Conservation (phyloP, 352 stramenopile genomes). For the Globisporangium alternatum region DNA sequence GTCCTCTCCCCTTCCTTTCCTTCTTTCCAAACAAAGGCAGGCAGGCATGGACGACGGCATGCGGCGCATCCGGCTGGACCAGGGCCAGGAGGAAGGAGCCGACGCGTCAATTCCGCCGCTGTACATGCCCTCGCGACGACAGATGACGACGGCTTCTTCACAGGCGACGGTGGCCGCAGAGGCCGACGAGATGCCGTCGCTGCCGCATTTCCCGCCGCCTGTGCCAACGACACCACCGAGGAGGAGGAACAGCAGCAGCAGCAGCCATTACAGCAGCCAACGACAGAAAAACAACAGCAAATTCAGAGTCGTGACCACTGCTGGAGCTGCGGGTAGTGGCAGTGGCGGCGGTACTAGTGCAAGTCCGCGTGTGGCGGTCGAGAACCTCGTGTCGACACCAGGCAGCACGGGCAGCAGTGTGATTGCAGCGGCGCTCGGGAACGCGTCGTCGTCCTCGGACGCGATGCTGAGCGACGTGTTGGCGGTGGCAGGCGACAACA, state of each 20-base stretch:
- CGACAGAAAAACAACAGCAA: conserved; percentile 6
- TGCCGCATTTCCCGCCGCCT: conserved; percentile 9
- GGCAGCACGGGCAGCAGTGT: background rate
- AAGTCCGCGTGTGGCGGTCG: conserved; percentile 3
- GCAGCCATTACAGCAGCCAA: background rate
- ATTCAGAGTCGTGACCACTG: background rate
- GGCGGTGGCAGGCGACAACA: conserved; percentile 7
- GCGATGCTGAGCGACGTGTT: background rate
- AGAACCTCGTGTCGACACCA: conserved; percentile 1
- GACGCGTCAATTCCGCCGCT: conserved; percentile 8
- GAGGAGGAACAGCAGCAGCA: conserved; percentile 3
- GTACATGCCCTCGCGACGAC: background rate
- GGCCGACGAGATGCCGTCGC: background rate
- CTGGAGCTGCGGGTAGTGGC: background rate
- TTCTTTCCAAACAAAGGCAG: conserved; percentile 9
- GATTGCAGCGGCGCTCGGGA: conserved; percentile 14
- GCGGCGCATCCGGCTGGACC: conserved; percentile 16
- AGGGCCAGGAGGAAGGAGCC: conserved; percentile 8
- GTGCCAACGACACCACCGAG: conserved; percentile 9
- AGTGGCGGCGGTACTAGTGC: conserved; percentile 6
- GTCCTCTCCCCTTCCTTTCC: conserved; percentile 1
- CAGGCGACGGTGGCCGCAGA: background rate
- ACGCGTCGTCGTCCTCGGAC: background rate
- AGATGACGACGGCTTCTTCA: background rate
- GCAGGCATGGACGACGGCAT: conserved; percentile 13